These are phyloP conservation scores for Trichoderma virens DNA, from an alignment of 495 filamentous ascomycete species.

Conservation along the genomic window DNA sequence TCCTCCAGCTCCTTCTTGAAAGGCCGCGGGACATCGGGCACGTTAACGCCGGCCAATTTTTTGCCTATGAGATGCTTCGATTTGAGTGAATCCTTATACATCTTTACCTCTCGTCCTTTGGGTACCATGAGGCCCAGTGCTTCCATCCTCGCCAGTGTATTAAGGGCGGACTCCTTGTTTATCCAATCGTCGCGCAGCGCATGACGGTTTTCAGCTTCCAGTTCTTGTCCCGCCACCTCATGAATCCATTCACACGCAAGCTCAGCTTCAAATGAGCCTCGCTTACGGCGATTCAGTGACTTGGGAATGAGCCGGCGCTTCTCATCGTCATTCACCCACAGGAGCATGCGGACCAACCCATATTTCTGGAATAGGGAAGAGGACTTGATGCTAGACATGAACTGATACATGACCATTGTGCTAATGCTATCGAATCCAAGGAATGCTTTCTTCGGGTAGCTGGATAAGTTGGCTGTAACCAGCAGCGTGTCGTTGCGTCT, in stretches of 20 bases:
- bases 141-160: slow-evolving; percentile 27
- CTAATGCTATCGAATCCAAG: slow-evolving; percentile 31
- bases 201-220: slow-evolving; percentile 2
- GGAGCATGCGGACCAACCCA: slow-evolving; percentile 64
- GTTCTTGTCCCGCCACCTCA: slow-evolving; percentile 33
- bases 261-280: slow-evolving; percentile 49
- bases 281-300: slow-evolving; percentile 40
- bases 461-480: slow-evolving; percentile 51
- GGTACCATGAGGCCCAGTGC: slow-evolving; percentile 22
- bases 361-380: slow-evolving; percentile 47
- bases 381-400: slow-evolving; percentile 35
- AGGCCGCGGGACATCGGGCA: slow-evolving; percentile 21
- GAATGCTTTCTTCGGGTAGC: slow-evolving; percentile 30
- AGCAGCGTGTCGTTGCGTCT: slow-evolving; percentile 59
- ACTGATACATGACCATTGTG: slow-evolving; percentile 37
- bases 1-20: slow-evolving; percentile 25
- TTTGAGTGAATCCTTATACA: slow-evolving; percentile 22
- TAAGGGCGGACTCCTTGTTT: slow-evolving; percentile 24
- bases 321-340: slow-evolving; percentile 49
- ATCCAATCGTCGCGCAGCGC: slow-evolving; percentile 24
- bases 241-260: slow-evolving; percentile 40
- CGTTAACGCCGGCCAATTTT: slow-evolving; percentile 6
- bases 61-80: slow-evolving; percentile 10
- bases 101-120: slow-evolving; percentile 22
- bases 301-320: slow-evolving; percentile 47